Evolutionary conservation across 345 rosid species (phyloP), one percentile per base, ranked within the genome.

Genomic region (Dovyalis caffra): DNA sequence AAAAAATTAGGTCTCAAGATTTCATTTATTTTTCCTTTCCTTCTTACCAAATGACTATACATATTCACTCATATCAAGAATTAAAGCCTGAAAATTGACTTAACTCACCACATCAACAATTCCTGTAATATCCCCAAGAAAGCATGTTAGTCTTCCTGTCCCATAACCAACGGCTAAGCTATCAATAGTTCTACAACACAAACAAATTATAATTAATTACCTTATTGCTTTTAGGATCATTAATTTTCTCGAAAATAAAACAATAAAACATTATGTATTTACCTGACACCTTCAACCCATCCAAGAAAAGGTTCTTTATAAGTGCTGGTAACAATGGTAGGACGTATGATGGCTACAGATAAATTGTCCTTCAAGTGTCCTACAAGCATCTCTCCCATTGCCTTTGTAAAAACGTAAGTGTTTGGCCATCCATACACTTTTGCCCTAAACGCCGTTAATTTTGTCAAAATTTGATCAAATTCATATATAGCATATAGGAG

Each of bases 81-180:
- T n/a, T n/a, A n/a, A n/a, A n/a, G n/a, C n/a, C n/a, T n/a, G n/a
- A n/a, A n/a, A n/a, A n/a, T n/a, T n/a, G n/a, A n/a, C n/a, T n/a
- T 35, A 33, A 53, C 91, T 83, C 61, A 90, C 94, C 77, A 87
- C 64, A 82, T 87, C 90, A 73, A 82, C 23, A 15, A 80, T 68
- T 16, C 82, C 72, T 15, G 79, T 57, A 65, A 76, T 71, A 37
- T 82, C 85, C 2, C 75, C 86, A 63, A 71, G 83, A 71, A 90
- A 83, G 69, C 73, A 83, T 26, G 79, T 66, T 1, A 90, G 38
- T 74, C 84, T 84, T 34, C 92, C 92, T 78, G 79, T 90, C 1
- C 85, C 91, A 73, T 75, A 88, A 35, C 77, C 82, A 29, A 79
- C 78, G 12, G 81, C 75, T 26, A 79, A 16, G 47, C 82, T 75